phyloP scores from a whole-genome alignment of 441 rosid species.

The Syzygium syzygioides region DNA sequence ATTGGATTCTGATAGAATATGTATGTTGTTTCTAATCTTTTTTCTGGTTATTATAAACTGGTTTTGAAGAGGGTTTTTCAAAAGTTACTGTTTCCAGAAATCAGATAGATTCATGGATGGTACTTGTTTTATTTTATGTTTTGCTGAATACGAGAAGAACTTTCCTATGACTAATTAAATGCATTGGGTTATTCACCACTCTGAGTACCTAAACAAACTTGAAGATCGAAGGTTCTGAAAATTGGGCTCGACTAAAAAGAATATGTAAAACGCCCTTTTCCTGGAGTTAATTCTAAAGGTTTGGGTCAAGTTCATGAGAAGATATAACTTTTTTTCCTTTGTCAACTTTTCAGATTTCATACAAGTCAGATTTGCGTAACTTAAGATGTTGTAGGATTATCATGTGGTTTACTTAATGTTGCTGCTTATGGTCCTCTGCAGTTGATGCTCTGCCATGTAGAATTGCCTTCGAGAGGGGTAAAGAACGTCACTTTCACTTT shows the following conservation, averaged over 20 bases:
- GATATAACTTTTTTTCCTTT: background rate
- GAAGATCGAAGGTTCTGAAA: background rate
- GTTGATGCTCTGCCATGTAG: conserved; percentile 87
- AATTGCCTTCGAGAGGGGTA: conserved; percentile 95
- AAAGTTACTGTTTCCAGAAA: background rate
- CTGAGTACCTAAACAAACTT: background rate
- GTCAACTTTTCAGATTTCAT: background rate
- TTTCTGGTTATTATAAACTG: background rate
- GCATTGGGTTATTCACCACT: background rate
- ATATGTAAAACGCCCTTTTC: background rate
- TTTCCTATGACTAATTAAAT: background rate
- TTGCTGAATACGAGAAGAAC: background rate
- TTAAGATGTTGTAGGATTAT: background rate
- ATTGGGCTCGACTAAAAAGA: background rate
- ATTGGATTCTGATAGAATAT: background rate
- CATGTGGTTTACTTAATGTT: background rate
- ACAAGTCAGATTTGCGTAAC: background rate
- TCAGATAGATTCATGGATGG: background rate
- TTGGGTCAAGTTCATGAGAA: background rate
- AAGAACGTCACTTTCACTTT: conserved; percentile 72
- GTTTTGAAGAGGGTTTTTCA: background rate
- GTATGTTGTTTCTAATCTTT: too few relatives aligned
- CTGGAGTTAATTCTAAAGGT: background rate
- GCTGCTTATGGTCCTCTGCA: conserved; percentile 32
- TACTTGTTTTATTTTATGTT: background rate